Evolutionary conservation across 2,329 filamentous ascomycete genomes (phyloP), one percentile per base, ranked within the genome.

Genomic region (Colletotrichum scovillei): DNA sequence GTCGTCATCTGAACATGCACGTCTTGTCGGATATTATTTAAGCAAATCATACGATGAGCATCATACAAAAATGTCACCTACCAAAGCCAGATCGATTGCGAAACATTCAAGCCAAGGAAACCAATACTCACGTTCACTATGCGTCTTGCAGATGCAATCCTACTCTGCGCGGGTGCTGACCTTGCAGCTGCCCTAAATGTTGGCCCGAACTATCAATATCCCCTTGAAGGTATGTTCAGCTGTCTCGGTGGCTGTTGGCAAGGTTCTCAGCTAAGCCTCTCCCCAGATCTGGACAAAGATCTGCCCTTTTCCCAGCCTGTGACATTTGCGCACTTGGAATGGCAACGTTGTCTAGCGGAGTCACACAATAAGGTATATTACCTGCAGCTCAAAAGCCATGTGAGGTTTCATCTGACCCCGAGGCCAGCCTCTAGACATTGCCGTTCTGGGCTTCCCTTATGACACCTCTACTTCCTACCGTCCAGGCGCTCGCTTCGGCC

Each of bases 401-500:
- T 8, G 19, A n/a, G n/a, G 19, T 9, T 49, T 22, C 42, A 9
- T 11, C 42, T 49, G 42, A 49, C 42, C 19, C 6, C n/a, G 19
- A 49, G 19, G 3, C 8, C 8, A 49, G 42, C 42, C 42, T 49
- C 60, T 69, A 6, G 67, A 69, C 42, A 53, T 69, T 22, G 67
- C 67, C 7, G 42, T 69, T 5, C 49, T 69, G 30, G 67, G 67
- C 1, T 69, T 69, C 11, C 67, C 67, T 42, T 69, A 69, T 49
- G 67, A 75, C 28, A 58, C 71, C 5, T 74, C 75, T 9, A 67
- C 64, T 14, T 58, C 53, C 14, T 60, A 67, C 53, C 64, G 53
- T 14, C 64, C 64, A 3, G 88, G 92, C 52, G 93, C 93, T 22
- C 91, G 95, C 8, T 98, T 98, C 79, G 95, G 95, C 0, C 95